Base-by-base conservation (phyloP, 164 flowering plant species). In the Warburgia ugandensis region DNA sequence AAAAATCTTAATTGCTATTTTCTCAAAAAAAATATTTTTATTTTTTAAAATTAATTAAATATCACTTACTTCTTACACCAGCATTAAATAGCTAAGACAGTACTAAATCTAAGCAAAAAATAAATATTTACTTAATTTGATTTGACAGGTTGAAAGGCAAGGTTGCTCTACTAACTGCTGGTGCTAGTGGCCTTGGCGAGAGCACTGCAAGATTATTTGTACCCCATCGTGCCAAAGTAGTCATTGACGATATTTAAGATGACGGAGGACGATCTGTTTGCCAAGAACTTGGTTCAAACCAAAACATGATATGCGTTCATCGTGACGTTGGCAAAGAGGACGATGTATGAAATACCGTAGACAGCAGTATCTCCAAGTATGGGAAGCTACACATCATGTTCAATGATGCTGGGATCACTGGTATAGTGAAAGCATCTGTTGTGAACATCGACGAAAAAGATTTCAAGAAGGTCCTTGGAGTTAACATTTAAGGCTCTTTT, bases 321-420 rank as follows among this genome's bases (percentile, higher is more conserved):
- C 68, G 76, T 40, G 65, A 71, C 29, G 73, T 71, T 2, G 54
- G 35, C 12, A 54, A 67, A 14, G 76, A 71, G 40, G 21, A 54
- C 17, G 61, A 68, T 25, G 65, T 71, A 0, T 50, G 50, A 6
- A 61, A 55, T 2, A 29, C 55, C 2, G 59, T 68, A 23, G 37
- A 22, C n/a, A 38, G 11, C 14, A 17, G 69, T 0, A 0, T 71
- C 0, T 40, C 49, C 1, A 61, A 42, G n/a, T 61, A 57, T n/a
- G 76, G 73, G 0, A 4, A 17, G 5, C 51, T 71, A 3, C 62
- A 71, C 29, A 39, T 71, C 29, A 11, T 68, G 58, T 64, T 44
- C 47, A 71, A 63, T 62, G 65, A 68, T 52, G 72, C 76, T 0
- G 76, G 67, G 0, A n/a, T 71, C 20, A 28, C 9, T 2, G 52